Evolutionary conservation across 331 rosid genomes (phyloP), one percentile per base, ranked within the genome.

Genomic region (Acacia concinna): DNA sequence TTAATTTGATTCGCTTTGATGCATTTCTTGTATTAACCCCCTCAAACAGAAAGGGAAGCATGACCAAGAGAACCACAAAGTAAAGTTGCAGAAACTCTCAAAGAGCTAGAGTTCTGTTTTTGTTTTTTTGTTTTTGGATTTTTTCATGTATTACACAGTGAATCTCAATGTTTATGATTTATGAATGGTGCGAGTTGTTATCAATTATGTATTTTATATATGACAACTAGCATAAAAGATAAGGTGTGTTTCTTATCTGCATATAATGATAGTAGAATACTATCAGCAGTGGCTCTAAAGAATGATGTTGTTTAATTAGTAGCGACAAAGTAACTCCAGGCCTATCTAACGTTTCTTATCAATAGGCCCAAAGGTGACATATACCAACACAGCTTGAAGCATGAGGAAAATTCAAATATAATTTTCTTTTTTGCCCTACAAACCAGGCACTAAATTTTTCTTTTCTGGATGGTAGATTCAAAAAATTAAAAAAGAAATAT

Each of bases 371-470:
- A 54, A 54, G 13, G 27, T 9, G 30, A 7, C 54, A 67, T n/a
- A 54, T 76, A 21, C 27, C 44, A 78, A 78, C 23, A 30, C 52
- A 68, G 12, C n/a, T 32, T 74, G 59, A 49, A 63, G 49, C 20
- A 27, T 20, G 1, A 12, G 37, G 34, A 15, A 49, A 60, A 49
- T 60, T 54, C 72, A 54, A n/a, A 74, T 54, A 64, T 64, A 17
- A n/a, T n/a, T n/a, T n/a, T n/a, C n/a, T 38, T 63, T 71, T 79
- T 34, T 57, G 40, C 51, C 63, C 57, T 21, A 20, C 28, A 70
- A 41, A 68, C 35, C 7, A 51, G 49, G 31, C 1, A 10, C 65
- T 9, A 41, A n/a, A 67, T 74, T 73, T 9, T 8, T 44, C 18
- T 79, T 49, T 73, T 60, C 49, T 74, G 47, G 40, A 47, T 44